Percentiles rank a stretch among this genome's conserved stretches.
These are phyloP conservation scores for Penicillium mononematosum DNA, from an alignment of 495 filamentous ascomycete genomes.

Conservation along the genomic window DNA sequence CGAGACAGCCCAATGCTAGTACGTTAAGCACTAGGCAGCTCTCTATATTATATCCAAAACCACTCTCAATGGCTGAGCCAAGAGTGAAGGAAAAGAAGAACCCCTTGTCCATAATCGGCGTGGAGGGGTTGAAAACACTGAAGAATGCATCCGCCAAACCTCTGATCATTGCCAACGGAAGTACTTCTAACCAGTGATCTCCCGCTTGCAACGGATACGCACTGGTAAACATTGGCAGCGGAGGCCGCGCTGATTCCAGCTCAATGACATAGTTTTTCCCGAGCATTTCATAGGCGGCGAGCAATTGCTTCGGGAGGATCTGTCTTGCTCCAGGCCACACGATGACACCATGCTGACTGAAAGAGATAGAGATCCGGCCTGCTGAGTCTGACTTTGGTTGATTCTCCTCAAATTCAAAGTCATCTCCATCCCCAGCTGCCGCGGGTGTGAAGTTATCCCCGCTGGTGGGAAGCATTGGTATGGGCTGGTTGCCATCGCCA, in stretches of 20 bases:
- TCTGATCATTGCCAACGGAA: constrained; percentile 44
- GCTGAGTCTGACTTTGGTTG: constrained; percentile 29
- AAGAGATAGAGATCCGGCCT: constrained; percentile 45
- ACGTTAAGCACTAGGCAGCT: constrained; percentile 46
- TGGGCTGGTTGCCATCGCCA: constrained; percentile 11
- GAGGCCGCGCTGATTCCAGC: constrained; percentile 40
- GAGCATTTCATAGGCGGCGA: constrained; percentile 38
- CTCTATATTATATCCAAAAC: constrained; percentile 46
- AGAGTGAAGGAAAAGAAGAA: constrained; percentile 49
- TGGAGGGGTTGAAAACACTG: constrained; percentile 45
- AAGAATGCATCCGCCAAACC: constrained; percentile 48
- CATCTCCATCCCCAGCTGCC: constrained; percentile 27
- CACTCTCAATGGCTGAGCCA: constrained; percentile 43
- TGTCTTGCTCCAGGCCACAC: constrained; percentile 44
- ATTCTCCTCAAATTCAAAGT: constrained; percentile 40
- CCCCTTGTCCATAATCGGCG: constrained; percentile 49
- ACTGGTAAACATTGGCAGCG: constrained; percentile 43
- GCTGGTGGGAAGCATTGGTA: constrained; percentile 10
- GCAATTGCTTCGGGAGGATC: constrained; percentile 38
- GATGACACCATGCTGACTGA: constrained; percentile 51
- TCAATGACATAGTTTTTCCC: constrained; percentile 50
- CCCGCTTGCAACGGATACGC: constrained; percentile 41
- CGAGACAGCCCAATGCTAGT: constrained; percentile 46
- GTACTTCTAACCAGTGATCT: constrained; percentile 41
- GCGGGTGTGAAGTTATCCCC: constrained; percentile 33